Evolutionary conservation across 441 rosid species (phyloP).

Genomic region (Biscutella laevigata): DNA sequence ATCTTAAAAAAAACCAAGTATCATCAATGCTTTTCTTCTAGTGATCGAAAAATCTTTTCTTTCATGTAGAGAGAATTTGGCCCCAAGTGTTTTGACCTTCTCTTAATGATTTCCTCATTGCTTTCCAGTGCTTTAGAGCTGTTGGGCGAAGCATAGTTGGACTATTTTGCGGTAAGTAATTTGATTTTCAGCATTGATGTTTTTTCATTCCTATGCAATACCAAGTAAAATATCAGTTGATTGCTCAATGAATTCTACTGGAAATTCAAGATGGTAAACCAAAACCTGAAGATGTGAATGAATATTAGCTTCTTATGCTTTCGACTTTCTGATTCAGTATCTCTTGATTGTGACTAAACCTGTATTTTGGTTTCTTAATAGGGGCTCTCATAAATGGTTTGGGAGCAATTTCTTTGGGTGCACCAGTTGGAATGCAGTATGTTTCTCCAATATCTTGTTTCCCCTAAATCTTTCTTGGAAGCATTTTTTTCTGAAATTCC

Average conservation of each 20-base stretch:
- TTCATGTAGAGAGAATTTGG: background rate
- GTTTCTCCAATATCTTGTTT: conserved; percentile 19
- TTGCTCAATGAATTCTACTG: background rate
- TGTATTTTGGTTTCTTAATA: conserved; percentile 20
- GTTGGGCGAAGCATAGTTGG: conserved; percentile 47
- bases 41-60: background rate
- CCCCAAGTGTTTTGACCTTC: background rate
- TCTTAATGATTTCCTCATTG: background rate
- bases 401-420: conserved; percentile 76
- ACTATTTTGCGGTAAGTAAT: conserved; percentile 53
- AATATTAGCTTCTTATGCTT: background rate
- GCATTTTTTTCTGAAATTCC: background rate
- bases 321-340: background rate
- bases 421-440: conserved; percentile 71
- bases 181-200: background rate
- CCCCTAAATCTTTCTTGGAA: background rate
- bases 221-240: no score
- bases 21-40: background rate
- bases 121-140: conserved; percentile 56
- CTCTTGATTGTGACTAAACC: conserved; percentile 4
- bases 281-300: background rate
- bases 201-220: no score
- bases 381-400: conserved; percentile 63
- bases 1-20: no score
- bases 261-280: background rate